These are phyloP conservation scores for Penicillium turbatum DNA, from an alignment of 495 filamentous ascomycete species.

Conservation along the genomic window DNA sequence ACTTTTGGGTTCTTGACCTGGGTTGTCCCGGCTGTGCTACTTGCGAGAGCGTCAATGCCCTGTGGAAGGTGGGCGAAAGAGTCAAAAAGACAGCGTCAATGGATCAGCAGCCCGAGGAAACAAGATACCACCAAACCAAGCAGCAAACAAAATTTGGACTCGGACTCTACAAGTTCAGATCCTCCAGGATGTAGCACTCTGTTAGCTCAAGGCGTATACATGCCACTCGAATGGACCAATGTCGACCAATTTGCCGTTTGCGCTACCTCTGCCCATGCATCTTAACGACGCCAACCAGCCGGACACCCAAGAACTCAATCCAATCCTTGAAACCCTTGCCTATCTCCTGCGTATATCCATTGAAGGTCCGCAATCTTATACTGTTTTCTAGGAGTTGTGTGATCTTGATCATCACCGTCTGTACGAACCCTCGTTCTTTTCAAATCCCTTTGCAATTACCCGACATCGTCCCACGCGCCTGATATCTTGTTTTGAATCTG, in stretches of 20 bases:
- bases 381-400: conserved; percentile 55
- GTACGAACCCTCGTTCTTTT: conserved; percentile 30
- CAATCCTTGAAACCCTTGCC: conserved; percentile 1
- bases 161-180: background rate
- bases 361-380: conserved; percentile 27
- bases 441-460: conserved; percentile 20
- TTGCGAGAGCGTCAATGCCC: background rate
- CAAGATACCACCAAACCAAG: background rate
- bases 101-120: background rate
- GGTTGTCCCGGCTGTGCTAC: conserved; percentile 1
- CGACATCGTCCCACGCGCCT: conserved; percentile 1
- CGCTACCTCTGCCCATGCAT: background rate
- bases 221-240: background rate
- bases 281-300: conserved; percentile 1
- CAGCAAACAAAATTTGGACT: background rate
- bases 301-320: conserved; percentile 9
- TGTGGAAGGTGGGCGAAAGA: background rate
- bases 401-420: conserved; percentile 64
- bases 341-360: background rate
- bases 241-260: conserved; percentile 3
- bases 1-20: conserved; percentile 1
- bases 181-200: conserved; percentile 4
- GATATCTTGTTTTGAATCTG: background rate
- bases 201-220: conserved; percentile 4
- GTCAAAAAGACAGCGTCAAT: background rate